Evolutionary conservation across 768 basidiomycete genomes (phyloP).

Genomic region (Grammothele lineata): DNA sequence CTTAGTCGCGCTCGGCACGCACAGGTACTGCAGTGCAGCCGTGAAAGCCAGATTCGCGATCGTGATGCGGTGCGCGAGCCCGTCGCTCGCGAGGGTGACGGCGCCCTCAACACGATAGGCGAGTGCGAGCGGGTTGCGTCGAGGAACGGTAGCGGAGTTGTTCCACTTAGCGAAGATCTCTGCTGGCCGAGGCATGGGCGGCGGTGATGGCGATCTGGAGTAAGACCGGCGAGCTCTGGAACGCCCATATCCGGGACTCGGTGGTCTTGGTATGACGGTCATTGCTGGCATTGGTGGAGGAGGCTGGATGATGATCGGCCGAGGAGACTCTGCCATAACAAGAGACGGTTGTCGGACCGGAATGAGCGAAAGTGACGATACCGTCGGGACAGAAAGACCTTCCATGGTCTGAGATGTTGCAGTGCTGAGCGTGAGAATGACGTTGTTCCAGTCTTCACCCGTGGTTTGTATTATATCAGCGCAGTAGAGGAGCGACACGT

Average conservation of each 20-base stretch:
- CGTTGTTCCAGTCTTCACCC: constrained; percentile 57
- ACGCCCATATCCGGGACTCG: neutral
- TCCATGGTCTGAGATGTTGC: constrained; percentile 33
- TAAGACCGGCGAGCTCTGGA: neutral
- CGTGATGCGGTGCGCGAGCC: constrained; percentile 49
- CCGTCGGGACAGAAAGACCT: constrained; percentile 17
- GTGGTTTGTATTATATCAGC: constrained; percentile 50
- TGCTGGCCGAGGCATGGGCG: neutral
- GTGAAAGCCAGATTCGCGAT: constrained; percentile 47
- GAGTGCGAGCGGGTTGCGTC: constrained; percentile 48
- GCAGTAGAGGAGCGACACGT: constrained; percentile 50
- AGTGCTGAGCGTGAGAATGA: constrained; percentile 50
- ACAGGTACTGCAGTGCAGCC: constrained; percentile 41
- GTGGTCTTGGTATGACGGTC: too few relatives aligned
- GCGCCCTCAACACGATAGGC: constrained; percentile 47
- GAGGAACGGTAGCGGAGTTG: neutral
- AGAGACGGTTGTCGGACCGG: too few relatives aligned
- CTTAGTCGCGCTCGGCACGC: constrained; percentile 45
- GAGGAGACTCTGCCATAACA: too few relatives aligned
- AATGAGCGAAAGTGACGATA: neutral
- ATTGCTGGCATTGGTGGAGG: neutral
- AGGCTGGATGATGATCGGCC: neutral
- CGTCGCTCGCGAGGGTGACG: constrained; percentile 51
- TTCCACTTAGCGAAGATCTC: neutral
- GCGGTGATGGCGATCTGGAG: neutral